Base-by-base conservation (phyloP, 1,284 basidiomycete genomes). In the Athelia sp. region DNA sequence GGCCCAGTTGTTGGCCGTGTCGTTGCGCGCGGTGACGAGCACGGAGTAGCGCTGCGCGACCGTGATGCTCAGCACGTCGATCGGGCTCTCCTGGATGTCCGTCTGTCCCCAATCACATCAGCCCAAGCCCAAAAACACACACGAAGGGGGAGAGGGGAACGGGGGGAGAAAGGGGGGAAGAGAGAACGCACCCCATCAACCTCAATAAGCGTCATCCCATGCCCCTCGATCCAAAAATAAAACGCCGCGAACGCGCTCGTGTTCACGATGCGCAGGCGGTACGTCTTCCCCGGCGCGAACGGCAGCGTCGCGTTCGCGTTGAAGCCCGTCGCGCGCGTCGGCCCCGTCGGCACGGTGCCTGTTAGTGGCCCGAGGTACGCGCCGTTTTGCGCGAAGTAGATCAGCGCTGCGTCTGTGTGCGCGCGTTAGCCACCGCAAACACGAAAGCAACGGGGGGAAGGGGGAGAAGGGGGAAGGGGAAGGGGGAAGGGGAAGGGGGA, bases 11-110 rank as follows among this genome's bases (percentile, higher is more conserved):
- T 78, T 69, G 14, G 72, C 72, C 0, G 90, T 87, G 58, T 93
- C 90, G 66, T 94, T 93, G 50, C 88, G 82, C 10, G 96, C 93
- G 19, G 85, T 87, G 45, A 98, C 90, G 44, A 98, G 82, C 46
- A 98, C 73, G 0, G 92, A 94, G 69, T 95, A 97, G n/a, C 95
- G 82, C 66, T 98, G 95, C 0, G 94, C 94, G 43, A 89, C 91
- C 4, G 90, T 77, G 51, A 97, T 54, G 38, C 81, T 77, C 47
- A 98, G 59, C 29, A 85, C 64, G 59, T 91, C 85, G 51, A 84
- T 81, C 0, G 82, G 74, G 48, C 73, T 86, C 53, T 85, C 84
- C 59, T 88, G 75, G 2, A 84, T 74, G 65, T 97, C 94, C 3
- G 85, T 87, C 82, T 87, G 15, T n/a, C n/a, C n/a, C n/a, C n/a